Conservation (phyloP, 2,329 filamentous ascomycete genomes). For the Hymenotorrendiella dingleyae region DNA sequence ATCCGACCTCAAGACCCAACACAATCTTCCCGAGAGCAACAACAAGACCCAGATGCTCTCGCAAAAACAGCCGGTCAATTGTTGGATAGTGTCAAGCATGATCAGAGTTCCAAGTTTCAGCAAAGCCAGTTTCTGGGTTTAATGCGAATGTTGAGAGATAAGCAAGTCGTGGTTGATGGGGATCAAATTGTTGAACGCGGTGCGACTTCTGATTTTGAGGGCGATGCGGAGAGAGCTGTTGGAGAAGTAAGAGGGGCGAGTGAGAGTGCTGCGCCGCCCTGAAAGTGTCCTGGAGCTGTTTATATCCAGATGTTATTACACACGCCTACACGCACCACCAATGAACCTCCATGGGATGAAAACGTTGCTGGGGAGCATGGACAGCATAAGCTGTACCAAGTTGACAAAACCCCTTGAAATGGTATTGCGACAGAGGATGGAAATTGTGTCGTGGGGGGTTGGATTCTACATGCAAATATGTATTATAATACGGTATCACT, state of each 20-base stretch:
- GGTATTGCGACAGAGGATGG: no score
- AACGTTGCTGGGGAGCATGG: no score
- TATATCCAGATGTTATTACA: no score
- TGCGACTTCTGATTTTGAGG: neutral
- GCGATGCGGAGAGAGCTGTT: conserved; percentile 4
- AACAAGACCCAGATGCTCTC: conserved; percentile 50
- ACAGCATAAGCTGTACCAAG: no score
- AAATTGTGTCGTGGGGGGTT: no score
- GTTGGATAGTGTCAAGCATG: conserved; percentile 60
- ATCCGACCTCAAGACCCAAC: conserved; percentile 20
- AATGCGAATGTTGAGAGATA: conserved; percentile 69
- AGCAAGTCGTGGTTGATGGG: conserved; percentile 66
- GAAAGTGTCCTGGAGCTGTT: no score
- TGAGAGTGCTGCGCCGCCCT: neutral
- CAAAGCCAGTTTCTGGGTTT: conserved; percentile 71
- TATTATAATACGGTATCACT: no score
- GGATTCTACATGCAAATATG: no score
- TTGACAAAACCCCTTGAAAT: no score
- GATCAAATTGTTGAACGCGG: conserved; percentile 52
- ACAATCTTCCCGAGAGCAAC: conserved; percentile 28
- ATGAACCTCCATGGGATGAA: no score
- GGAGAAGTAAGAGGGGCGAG: neutral
- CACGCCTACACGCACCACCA: no score
- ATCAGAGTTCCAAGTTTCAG: conserved; percentile 68
- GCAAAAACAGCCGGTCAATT: conserved; percentile 66